Base-by-base conservation (phyloP, 805 yeast species). In the Candida fluviatilis region DNA sequence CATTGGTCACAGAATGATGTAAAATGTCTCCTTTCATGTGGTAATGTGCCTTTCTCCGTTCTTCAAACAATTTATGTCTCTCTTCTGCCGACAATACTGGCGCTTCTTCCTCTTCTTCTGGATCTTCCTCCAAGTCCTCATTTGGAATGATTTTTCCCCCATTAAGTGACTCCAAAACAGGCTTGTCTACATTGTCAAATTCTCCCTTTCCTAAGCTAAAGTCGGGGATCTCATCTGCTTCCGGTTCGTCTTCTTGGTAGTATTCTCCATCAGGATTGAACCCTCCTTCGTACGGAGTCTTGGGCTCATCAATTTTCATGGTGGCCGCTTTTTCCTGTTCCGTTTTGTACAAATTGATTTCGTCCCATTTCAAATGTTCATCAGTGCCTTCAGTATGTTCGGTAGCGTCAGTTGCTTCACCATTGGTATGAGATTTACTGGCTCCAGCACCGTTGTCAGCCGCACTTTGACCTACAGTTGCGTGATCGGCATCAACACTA, bases 251-350 rank as follows among this genome's bases (percentile, higher is more conserved):
- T 4, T 75, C 77, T 37, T 73, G 71, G 49, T 88, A 87, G 54
- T 84, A 84, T 51, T 89, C 95, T 23, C 86, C 87, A 37, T 75
- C 70, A 1, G 93, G 90, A 51, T 84, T 81, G 18, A 86, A 83
- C 1, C 95, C 95, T 8, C 93, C 95, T 55, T 86, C 95, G 52
- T 84, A 90, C 4, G 97, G 97, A 1, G 97, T 90, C 67, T 90
- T 90, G 16, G 97, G 97, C 58, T 90, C 97, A 54, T 87, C 95
- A 31, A 90, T 87, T 50, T 81, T 80, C 88, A 82, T 82, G 19
- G 86, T 82, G 16, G 88, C 76, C 8, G 73, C 60, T 58, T 78
- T 78, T 49, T 83, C 86, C 55, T 78, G 84, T 54, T 89, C 95
- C 3, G 86, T 74, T 36, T 74, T 76, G 36, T 73, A 76, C 38